Conservation (phyloP, 129 eudicot genomes). For the Helianthus annuus region DNA sequence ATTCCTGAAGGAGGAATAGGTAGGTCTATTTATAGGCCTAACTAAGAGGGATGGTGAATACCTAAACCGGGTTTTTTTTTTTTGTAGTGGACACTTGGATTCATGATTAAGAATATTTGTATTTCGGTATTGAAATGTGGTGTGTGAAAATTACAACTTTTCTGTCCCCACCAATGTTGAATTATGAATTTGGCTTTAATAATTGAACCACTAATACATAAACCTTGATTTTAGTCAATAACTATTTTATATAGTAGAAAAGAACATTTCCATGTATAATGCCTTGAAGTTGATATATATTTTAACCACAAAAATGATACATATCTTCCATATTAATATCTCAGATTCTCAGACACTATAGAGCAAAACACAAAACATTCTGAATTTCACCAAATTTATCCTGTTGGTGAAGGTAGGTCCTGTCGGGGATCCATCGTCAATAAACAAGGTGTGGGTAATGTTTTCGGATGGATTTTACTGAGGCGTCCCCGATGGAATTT, state of each 20-base stretch:
- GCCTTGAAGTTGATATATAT: neutral
- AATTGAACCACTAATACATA: neutral
- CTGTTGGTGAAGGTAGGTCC: too few relatives aligned
- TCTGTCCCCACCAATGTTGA: slow-evolving; percentile 1
- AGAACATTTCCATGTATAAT: neutral
- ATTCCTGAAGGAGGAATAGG: neutral
- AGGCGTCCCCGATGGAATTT: too few relatives aligned
- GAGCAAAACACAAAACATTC: too few relatives aligned
- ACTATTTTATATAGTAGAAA: neutral
- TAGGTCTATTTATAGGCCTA: slow-evolving; percentile 3
- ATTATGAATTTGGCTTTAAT: neutral
- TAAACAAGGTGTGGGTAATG: too few relatives aligned
- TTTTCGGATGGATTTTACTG: too few relatives aligned
- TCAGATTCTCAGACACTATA: neutral
- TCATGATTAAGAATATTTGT: neutral
- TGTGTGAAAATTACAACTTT: neutral
- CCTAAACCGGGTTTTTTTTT: too few relatives aligned
- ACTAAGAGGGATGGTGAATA: neutral
- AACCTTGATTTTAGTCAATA: neutral
- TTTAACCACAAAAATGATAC: neutral
- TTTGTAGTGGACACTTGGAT: slow-evolving; percentile 7
- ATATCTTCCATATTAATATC: neutral
- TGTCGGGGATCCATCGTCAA: too few relatives aligned
- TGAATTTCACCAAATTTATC: too few relatives aligned
- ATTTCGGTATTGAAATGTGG: neutral